phyloP scores from a whole-genome alignment of 805 yeast genomes.

The Suhomyces pyralidae region DNA sequence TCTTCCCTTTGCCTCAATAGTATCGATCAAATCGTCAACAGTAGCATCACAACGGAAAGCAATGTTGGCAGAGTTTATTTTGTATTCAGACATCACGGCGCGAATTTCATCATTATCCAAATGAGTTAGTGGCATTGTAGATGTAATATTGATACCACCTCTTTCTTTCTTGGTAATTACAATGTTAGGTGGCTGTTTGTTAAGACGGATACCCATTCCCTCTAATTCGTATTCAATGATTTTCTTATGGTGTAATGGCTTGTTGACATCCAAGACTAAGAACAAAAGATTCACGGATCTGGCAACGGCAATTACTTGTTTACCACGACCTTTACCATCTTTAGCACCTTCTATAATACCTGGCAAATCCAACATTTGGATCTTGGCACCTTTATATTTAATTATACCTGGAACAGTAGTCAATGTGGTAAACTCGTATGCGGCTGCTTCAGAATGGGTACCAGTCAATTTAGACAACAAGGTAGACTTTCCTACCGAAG shows the following conservation, averaged over 20 bases:
- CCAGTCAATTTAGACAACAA: constrained; percentile 86
- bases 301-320: constrained; percentile 98
- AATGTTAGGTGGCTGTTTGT: constrained; percentile 90
- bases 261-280: constrained; percentile 92
- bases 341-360: constrained; percentile 91
- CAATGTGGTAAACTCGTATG: constrained; percentile 93
- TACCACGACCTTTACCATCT: constrained; percentile 90
- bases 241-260: constrained; percentile 90
- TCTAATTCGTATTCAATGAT: constrained; percentile 93
- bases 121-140: constrained; percentile 88
- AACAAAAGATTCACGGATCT: constrained; percentile 92
- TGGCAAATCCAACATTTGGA: constrained; percentile 91
- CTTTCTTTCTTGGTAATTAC: constrained; percentile 87
- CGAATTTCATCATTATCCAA: constrained; percentile 89
- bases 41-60: constrained; percentile 97
- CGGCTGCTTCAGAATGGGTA: constrained; percentile 96
- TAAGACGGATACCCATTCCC: constrained; percentile 95
- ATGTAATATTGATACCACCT: constrained; percentile 93
- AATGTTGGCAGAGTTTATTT: constrained; percentile 92
- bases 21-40: constrained; percentile 93
- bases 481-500: constrained; percentile 91
- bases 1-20: constrained; percentile 85
- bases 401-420: constrained; percentile 98
- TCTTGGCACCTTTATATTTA: constrained; percentile 93
- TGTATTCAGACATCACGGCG: constrained; percentile 95